Percentiles rank a stretch among this genome's conserved stretches.
Evolutionary conservation across 257 asterid genomes (phyloP).

Genomic region (Scutellaria galericulata): DNA sequence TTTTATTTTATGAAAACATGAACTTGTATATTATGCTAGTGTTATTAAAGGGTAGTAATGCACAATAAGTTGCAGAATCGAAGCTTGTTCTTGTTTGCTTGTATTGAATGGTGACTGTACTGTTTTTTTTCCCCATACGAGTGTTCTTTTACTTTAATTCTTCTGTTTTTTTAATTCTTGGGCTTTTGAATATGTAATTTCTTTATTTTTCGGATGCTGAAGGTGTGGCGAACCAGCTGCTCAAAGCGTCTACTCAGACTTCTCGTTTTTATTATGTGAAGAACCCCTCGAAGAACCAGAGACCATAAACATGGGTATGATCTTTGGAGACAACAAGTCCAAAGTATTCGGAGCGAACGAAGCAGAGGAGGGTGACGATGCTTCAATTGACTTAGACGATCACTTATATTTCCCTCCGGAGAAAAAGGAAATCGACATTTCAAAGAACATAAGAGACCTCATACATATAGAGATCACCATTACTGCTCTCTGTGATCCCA

Average conservation of each 20-base stretch:
- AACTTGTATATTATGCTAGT: too few relatives aligned
- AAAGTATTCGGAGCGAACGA: slow-evolving; percentile 28
- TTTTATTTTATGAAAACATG: too few relatives aligned
- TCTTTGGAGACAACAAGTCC: slow-evolving; percentile 57
- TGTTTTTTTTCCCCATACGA: too few relatives aligned
- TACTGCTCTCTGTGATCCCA: slow-evolving; percentile 64
- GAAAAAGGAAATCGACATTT: slow-evolving; percentile 70
- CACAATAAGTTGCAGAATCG: too few relatives aligned
- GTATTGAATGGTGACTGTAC: too few relatives aligned
- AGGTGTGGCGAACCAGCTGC: slow-evolving; percentile 92
- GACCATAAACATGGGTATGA: slow-evolving; percentile 57
- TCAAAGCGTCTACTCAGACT: slow-evolving; percentile 72
- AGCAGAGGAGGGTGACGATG: slow-evolving; percentile 48
- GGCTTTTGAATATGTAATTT: not conserved
- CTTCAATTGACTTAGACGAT: slow-evolving; percentile 64
- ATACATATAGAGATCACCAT: slow-evolving; percentile 88
- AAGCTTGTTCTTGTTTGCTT: too few relatives aligned
- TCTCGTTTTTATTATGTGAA: slow-evolving; percentile 65
- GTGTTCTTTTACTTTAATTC: not conserved
- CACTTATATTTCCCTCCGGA: slow-evolving; percentile 72
- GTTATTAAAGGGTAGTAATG: too few relatives aligned
- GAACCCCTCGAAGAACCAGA: slow-evolving; percentile 76
- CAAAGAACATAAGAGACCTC: slow-evolving; percentile 84
- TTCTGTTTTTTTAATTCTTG: not conserved
- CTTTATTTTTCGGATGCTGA: slow-evolving; percentile 30